These are phyloP conservation scores for Pelargonium citronellum DNA, from an alignment of 441 rosid species.

Conservation along the genomic window DNA sequence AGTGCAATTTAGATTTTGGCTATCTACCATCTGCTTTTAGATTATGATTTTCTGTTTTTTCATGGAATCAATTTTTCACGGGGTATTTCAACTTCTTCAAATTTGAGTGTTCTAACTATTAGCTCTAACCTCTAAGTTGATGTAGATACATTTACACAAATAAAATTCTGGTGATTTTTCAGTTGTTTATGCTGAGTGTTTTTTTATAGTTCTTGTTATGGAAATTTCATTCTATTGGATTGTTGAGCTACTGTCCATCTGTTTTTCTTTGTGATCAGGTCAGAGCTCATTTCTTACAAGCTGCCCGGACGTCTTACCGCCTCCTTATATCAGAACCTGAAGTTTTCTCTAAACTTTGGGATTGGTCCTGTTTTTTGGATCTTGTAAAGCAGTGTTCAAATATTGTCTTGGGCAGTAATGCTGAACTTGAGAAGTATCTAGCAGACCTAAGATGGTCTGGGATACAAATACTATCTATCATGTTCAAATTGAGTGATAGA, in stretches of 20 bases:
- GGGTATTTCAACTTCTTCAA: neutral
- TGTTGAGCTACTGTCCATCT: too few relatives aligned
- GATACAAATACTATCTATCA: constrained; percentile 47
- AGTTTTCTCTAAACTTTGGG: constrained; percentile 72
- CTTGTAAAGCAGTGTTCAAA: constrained; percentile 36
- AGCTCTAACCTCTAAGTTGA: constrained; percentile 1
- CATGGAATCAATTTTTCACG: neutral
- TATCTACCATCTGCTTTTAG: neutral
- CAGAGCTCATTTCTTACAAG: constrained; percentile 34
- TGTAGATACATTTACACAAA: neutral
- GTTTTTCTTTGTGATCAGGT: constrained; percentile 34
- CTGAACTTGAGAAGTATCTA: constrained; percentile 30
- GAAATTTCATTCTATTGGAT: neutral
- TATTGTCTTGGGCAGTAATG: constrained; percentile 17
- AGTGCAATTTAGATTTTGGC: neutral
- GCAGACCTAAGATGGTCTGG: constrained; percentile 73
- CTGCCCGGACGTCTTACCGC: constrained; percentile 61
- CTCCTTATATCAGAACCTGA: constrained; percentile 54
- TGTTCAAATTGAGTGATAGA: constrained; percentile 51
- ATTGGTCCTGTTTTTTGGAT: constrained; percentile 87
- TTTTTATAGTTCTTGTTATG: neutral
- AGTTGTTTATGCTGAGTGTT: neutral
- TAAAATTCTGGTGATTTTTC: neutral
- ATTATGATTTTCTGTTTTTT: neutral
- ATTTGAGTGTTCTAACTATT: neutral